Evolutionary conservation across 306 rosid species (phyloP).

Genomic region (peach (Prunus persica)): DNA sequence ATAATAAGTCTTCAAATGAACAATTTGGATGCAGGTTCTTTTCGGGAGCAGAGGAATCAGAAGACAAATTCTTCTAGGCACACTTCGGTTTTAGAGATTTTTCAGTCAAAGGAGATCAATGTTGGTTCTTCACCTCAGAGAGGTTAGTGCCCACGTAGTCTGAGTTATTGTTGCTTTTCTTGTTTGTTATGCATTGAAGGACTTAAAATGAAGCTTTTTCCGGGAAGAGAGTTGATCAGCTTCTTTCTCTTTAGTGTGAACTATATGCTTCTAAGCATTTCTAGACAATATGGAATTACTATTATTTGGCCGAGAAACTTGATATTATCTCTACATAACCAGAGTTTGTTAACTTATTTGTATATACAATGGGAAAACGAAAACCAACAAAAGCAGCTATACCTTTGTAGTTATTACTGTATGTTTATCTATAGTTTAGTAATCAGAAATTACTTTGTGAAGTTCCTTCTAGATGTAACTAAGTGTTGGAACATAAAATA

Average conservation of each 20-base stretch:
- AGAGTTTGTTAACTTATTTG: not conserved
- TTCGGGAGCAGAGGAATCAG: conserved; percentile 15
- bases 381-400: not conserved
- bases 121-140: conserved; percentile 34
- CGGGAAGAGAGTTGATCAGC: not conserved
- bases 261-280: not conserved
- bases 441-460: not conserved
- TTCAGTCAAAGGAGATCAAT: conserved; percentile 28
- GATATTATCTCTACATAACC: not conserved
- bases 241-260: not conserved
- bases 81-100: conserved; percentile 23
- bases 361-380: not conserved
- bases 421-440: not conserved
- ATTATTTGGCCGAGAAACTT: not conserved
- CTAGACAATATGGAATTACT: not conserved
- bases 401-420: not conserved
- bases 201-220: not conserved
- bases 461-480: not conserved
- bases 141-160: conserved; percentile 43
- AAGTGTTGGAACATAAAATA: not conserved
- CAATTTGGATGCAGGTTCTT: conserved; percentile 27
- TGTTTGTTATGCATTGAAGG: not conserved
- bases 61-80: conserved; percentile 12
- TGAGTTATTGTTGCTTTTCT: conserved; percentile 12
- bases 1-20: conserved; percentile 16